Percentiles rank a stretch among this genome's conserved stretches.
phyloP scores from a whole-genome alignment of 306 rosid genomes.

The Prinsepia uniflora region DNA sequence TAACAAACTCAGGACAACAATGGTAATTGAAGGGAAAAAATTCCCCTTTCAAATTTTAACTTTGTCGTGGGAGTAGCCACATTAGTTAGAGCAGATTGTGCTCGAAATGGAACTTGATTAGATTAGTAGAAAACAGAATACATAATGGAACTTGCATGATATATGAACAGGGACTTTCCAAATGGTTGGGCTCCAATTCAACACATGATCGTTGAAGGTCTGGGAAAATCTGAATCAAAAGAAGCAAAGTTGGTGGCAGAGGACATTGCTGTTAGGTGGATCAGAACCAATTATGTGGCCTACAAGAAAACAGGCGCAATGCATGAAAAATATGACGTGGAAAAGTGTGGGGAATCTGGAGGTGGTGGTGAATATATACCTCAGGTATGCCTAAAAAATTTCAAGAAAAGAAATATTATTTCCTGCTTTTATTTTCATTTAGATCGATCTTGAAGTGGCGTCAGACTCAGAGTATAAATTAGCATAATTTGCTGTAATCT shows the following conservation, averaged over 20 bases:
- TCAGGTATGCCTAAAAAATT: constrained; percentile 39
- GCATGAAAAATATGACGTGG: constrained; percentile 81
- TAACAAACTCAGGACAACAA: constrained; percentile 61
- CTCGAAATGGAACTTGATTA: no score
- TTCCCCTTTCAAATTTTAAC: no score
- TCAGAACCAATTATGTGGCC: constrained; percentile 66
- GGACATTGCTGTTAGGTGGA: constrained; percentile 76
- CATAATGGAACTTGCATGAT: not conserved
- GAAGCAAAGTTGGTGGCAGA: constrained; percentile 72
- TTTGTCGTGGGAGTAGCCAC: no score
- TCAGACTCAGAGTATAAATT: not conserved
- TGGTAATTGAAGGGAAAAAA: constrained; percentile 38
- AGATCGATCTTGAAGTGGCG: not conserved
- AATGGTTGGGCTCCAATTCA: constrained; percentile 96
- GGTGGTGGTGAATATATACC: constrained; percentile 84
- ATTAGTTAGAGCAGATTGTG: no score
- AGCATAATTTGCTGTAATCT: constrained; percentile 1
- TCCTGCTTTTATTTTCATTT: not conserved
- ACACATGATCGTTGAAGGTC: constrained; percentile 95
- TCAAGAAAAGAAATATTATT: no score
- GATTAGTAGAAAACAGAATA: no score
- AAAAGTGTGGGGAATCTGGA: constrained; percentile 68
- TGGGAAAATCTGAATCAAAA: constrained; percentile 54
- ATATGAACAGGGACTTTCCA: constrained; percentile 74
- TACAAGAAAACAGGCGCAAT: constrained; percentile 68